Evolutionary conservation across 1,284 basidiomycete species (phyloP).

Genomic region (Leccinum solheimii): DNA sequence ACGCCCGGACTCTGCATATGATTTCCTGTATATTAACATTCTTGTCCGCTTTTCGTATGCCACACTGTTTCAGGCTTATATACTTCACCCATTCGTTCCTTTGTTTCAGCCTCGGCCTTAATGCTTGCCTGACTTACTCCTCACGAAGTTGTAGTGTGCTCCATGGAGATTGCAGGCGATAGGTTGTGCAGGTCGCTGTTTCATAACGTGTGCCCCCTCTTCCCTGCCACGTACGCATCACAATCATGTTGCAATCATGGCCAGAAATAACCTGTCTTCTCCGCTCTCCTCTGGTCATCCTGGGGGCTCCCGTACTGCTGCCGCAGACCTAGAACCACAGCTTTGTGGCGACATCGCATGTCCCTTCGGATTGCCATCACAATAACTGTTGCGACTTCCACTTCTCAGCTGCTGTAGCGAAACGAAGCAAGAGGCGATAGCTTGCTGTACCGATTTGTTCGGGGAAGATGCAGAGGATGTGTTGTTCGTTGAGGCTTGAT

Average conservation of each 20-base stretch:
- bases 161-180: slow-evolving; percentile 5
- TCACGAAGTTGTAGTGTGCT: not conserved
- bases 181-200: not conserved
- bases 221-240: slow-evolving; percentile 4
- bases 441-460: not conserved
- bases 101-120: slow-evolving; percentile 4
- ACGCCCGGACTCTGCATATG: not conserved
- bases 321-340: not conserved
- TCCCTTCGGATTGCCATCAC: not conserved
- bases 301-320: not conserved
- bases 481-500: not conserved
- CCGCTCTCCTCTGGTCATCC: not conserved
- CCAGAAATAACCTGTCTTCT: not conserved
- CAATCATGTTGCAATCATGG: slow-evolving; percentile 2
- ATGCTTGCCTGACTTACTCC: not conserved
- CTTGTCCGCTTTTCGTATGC: not conserved
- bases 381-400: not conserved
- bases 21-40: slow-evolving; percentile 4
- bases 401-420: not conserved
- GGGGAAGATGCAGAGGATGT: not conserved
- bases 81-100: slow-evolving; percentile 1
- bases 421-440: not conserved
- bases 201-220: not conserved
- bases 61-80: slow-evolving; percentile 6
- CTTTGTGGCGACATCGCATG: not conserved